These are phyloP conservation scores for Phascolomyces articulosus DNA, from an alignment of 371 early-diverging fungal genomes.

Conservation along the genomic window DNA sequence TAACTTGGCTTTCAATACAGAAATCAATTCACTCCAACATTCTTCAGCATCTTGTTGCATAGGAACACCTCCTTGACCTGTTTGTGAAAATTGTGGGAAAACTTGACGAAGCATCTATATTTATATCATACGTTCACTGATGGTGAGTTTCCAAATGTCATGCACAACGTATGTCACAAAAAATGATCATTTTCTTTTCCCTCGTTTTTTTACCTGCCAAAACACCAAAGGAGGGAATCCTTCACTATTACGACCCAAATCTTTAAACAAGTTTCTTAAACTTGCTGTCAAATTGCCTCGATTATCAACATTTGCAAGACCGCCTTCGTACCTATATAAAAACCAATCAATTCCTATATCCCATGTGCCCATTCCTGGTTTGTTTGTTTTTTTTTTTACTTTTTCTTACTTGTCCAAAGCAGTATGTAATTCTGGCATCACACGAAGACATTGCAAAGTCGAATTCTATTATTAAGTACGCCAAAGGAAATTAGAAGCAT, in stretches of 20 bases:
- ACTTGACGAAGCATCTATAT: conserved; percentile 70
- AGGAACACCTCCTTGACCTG: conserved; percentile 69
- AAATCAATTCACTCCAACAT: conserved; percentile 85
- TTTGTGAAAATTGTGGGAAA: conserved; percentile 89
- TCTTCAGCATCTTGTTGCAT: conserved; percentile 99
- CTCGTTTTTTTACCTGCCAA: conserved; percentile 56
- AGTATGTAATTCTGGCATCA: conserved; percentile 82
- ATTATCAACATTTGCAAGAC: conserved; percentile 41
- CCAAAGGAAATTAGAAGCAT: too few species aligned
- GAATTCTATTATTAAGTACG: too few species aligned
- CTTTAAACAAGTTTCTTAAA: conserved; percentile 73
- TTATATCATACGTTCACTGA: not conserved
- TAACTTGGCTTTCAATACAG: conserved; percentile 68
- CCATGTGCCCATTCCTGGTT: too few species aligned
- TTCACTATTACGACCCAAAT: conserved; percentile 71
- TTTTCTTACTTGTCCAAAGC: conserved; percentile 55
- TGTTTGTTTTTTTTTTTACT: not conserved
- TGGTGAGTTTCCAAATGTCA: not conserved
- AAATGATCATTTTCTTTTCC: not conserved
- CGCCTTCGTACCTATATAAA: conserved; percentile 32
- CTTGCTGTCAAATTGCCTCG: conserved; percentile 70
- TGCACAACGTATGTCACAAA: not conserved
- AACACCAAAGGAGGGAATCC: conserved; percentile 84
- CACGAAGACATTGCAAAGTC: conserved; percentile 93
- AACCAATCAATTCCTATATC: too few species aligned